phyloP scores from a whole-genome alignment of 805 yeast genomes.

The Metschnikowia rubicola region DNA sequence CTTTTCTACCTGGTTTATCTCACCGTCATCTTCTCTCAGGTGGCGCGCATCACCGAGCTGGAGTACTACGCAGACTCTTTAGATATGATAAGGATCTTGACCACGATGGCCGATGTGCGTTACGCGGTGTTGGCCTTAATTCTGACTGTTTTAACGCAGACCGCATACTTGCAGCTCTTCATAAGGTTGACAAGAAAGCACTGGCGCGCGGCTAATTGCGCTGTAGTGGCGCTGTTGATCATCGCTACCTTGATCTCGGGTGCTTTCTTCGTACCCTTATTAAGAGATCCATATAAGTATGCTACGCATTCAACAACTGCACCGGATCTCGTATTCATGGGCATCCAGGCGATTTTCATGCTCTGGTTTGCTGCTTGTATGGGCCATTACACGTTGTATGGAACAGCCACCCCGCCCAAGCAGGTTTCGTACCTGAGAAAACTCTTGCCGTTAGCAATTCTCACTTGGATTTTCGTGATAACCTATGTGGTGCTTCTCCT shows the following conservation, averaged over 20 bases:
- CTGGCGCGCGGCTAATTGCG: slow-evolving; percentile 27
- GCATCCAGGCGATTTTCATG: slow-evolving; percentile 26
- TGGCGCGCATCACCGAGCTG: slow-evolving; percentile 42
- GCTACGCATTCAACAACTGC: slow-evolving; percentile 8
- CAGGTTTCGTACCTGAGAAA: slow-evolving; percentile 44
- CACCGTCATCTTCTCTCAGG: slow-evolving; percentile 47
- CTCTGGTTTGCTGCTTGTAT: slow-evolving; percentile 34
- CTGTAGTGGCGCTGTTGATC: slow-evolving; percentile 17
- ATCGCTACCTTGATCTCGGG: slow-evolving; percentile 16
- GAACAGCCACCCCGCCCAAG: slow-evolving; percentile 28
- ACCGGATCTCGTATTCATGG: slow-evolving; percentile 4
- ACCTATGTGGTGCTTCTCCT: slow-evolving; percentile 33
- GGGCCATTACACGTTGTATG: slow-evolving; percentile 33
- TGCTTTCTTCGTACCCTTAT: slow-evolving; percentile 9
- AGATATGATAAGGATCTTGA: slow-evolving; percentile 44
- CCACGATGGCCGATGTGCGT: slow-evolving; percentile 33
- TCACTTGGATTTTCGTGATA: slow-evolving; percentile 39
- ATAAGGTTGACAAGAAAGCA: slow-evolving; percentile 22
- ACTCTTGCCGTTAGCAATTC: slow-evolving; percentile 47
- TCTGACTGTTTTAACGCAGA: slow-evolving; percentile 42
- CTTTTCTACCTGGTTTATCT: slow-evolving; percentile 51
- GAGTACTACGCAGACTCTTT: slow-evolving; percentile 56
- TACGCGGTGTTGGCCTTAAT: slow-evolving; percentile 41
- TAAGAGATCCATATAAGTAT: slow-evolving; percentile 10
- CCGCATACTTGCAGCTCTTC: slow-evolving; percentile 56